These are phyloP conservation scores for Zalaria sp. DNA, from an alignment of 2,329 filamentous ascomycete species.

Conservation along the genomic window DNA sequence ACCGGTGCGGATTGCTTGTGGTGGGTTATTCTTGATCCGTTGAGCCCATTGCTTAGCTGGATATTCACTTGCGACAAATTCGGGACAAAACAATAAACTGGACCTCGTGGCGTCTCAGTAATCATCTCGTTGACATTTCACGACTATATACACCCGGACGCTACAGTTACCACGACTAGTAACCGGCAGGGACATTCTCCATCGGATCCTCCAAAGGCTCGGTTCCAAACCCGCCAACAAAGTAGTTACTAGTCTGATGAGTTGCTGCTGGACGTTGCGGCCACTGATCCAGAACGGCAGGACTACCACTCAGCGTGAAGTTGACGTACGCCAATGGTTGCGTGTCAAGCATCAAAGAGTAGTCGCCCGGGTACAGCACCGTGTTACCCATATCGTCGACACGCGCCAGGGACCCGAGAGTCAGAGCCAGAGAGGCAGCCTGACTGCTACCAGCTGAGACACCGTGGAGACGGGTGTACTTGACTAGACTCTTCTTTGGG, in stretches of 20 bases:
- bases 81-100: no score
- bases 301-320: constrained; percentile 33
- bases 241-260: constrained; percentile 14
- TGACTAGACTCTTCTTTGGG: constrained; percentile 38
- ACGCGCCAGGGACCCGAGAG: constrained; percentile 35
- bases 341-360: constrained; percentile 33
- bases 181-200: neutral
- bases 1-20: no score
- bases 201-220: constrained; percentile 1
- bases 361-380: constrained; percentile 40
- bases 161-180: no score
- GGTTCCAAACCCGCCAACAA: constrained; percentile 14
- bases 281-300: constrained; percentile 27
- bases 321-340: constrained; percentile 25
- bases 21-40: no score
- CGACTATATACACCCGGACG: no score
- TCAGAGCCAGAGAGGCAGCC: constrained; percentile 26
- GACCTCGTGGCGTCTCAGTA: no score
- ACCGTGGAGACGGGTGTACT: constrained; percentile 31
- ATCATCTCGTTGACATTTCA: no score
- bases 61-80: no score
- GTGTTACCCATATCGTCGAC: constrained; percentile 36
- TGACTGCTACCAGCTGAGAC: constrained; percentile 11
- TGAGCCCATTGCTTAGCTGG: no score
- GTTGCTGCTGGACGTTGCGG: constrained; percentile 14